Evolutionary conservation across 441 rosid species (phyloP).

Genomic region (Croton setiger): DNA sequence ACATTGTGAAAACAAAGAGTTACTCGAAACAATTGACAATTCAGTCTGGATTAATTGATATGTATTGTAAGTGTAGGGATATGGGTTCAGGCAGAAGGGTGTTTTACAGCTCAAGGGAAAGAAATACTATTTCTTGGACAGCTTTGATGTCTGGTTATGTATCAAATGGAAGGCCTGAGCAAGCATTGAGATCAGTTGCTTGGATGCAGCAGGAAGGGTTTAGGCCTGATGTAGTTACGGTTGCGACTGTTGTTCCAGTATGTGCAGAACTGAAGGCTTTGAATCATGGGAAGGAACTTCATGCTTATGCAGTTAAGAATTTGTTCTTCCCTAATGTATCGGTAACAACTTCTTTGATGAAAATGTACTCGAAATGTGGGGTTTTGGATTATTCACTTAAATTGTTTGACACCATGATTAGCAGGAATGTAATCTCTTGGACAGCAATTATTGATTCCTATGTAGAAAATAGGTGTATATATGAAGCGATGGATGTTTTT

Average conservation of each 20-base stretch:
- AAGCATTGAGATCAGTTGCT: conserved; percentile 72
- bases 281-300: conserved; percentile 81
- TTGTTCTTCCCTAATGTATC: conserved; percentile 72
- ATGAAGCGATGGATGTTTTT: conserved; percentile 48
- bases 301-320: conserved; percentile 71
- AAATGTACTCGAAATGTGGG: conserved; percentile 75
- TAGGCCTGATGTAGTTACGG: conserved; percentile 67
- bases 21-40: conserved; percentile 45
- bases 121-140: conserved; percentile 79
- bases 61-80: conserved; percentile 83
- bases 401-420: conserved; percentile 51
- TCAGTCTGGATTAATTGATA: conserved; percentile 73
- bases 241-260: conserved; percentile 73
- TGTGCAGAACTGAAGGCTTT: conserved; percentile 59
- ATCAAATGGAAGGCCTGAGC: conserved; percentile 67
- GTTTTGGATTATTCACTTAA: conserved; percentile 47
- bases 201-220: conserved; percentile 98
- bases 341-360: conserved; percentile 61
- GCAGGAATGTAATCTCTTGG: conserved; percentile 74
- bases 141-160: conserved; percentile 84
- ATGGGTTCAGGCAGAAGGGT: conserved; percentile 64
- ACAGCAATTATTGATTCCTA: conserved; percentile 78
- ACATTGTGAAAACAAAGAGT: conserved; percentile 45
- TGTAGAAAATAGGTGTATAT: conserved; percentile 34
- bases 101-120: conserved; percentile 57